A percentile compares a stretch with the other conserved stretches of the same genome.
These are phyloP conservation scores for Hippophae tibetana DNA, from an alignment of 306 rosid species.

Conservation along the genomic window DNA sequence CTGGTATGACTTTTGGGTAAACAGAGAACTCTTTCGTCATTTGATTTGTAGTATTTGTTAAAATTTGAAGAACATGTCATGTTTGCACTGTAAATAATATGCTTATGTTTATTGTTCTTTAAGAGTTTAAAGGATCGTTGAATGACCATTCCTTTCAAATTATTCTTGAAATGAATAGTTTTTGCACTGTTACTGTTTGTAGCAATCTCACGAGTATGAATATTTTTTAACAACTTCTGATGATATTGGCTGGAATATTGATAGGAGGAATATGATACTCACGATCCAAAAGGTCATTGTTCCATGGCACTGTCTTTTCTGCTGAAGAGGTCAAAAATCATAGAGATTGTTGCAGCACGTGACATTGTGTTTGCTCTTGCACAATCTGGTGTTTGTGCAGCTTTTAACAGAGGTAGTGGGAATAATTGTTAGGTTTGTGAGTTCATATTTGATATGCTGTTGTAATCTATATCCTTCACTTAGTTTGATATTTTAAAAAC, in stretches of 20 bases:
- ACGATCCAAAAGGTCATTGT: slow-evolving; percentile 59
- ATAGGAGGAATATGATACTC: slow-evolving; percentile 70
- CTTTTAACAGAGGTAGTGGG: slow-evolving; percentile 65
- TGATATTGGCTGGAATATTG: not conserved
- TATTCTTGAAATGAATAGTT: no score
- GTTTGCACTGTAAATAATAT: no score
- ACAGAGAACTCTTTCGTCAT: no score
- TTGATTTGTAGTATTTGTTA: no score
- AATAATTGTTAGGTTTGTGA: no score
- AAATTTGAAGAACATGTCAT: no score
- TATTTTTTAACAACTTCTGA: not conserved
- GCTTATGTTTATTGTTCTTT: no score
- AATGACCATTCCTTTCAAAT: no score
- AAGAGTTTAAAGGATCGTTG: no score
- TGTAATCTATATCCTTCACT: not conserved
- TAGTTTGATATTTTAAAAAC: not conserved
- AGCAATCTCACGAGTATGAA: not conserved
- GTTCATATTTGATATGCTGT: no score
- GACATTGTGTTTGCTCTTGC: slow-evolving; percentile 72
- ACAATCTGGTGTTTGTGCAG: slow-evolving; percentile 89
- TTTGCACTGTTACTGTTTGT: not conserved
- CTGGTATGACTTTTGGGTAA: no score
- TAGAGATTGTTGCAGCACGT: slow-evolving; percentile 82
- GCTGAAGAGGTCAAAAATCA: slow-evolving; percentile 65
- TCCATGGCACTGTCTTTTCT: slow-evolving; percentile 56